Conservation (phyloP, 768 basidiomycete genomes). For the Xerocomellus intermedius region DNA sequence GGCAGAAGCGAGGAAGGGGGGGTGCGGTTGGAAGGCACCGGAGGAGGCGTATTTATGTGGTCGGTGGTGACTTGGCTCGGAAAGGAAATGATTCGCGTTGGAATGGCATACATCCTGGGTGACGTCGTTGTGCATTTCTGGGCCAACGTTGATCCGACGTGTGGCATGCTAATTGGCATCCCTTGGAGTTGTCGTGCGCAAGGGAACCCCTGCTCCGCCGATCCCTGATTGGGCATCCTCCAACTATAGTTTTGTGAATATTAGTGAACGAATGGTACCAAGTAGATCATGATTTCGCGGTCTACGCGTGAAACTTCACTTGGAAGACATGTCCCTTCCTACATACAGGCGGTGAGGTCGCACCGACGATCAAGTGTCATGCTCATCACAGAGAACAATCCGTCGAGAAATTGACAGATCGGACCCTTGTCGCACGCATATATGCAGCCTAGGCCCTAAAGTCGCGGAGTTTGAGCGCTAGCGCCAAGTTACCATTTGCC, state of each 20-base stretch:
- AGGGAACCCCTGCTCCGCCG: not conserved
- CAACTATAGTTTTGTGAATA: too few relatives aligned
- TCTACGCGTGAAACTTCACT: not conserved
- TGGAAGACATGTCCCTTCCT: not conserved
- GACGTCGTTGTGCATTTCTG: conserved; percentile 9
- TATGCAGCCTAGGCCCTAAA: not conserved
- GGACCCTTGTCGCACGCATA: not conserved
- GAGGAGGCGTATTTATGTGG: conserved; percentile 24
- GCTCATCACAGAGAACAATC: not conserved
- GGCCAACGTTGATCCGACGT: not conserved
- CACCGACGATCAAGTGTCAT: not conserved
- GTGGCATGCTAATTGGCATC: conserved; percentile 9
- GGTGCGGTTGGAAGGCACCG: not conserved
- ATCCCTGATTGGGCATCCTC: not conserved
- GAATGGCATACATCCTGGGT: conserved; percentile 3
- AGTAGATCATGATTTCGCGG: not conserved
- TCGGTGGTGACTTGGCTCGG: not conserved
- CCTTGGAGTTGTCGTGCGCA: not conserved
- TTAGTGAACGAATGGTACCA: not conserved
- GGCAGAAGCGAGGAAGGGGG: not conserved
- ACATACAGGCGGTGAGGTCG: not conserved
- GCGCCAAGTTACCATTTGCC: not conserved
- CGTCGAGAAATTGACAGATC: not conserved
- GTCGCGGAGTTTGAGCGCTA: not conserved
- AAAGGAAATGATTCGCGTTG: conserved; percentile 15